Base-by-base conservation (phyloP, 306 rosid species). In the Dalbergia cochinchinensis region DNA sequence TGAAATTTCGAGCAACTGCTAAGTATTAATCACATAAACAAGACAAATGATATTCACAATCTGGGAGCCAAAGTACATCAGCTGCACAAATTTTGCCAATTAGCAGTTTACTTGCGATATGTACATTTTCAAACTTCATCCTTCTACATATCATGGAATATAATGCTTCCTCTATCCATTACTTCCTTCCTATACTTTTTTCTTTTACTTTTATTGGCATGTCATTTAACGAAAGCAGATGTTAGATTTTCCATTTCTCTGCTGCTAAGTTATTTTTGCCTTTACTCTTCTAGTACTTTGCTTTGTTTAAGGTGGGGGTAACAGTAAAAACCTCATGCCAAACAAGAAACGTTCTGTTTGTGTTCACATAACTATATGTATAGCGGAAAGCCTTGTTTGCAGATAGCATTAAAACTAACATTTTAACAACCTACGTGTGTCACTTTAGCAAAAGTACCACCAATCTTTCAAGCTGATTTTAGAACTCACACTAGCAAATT, bases 91-190 rank as follows among this genome's bases (percentile, higher is more conserved):
- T 51, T 44, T 64, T 57, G 68, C 9, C 53, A 33, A 44, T 64
- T 63, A 65, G 39, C 64, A 71, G 48, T 77, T 65, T 7, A 62
- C 22, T 54, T 62, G 65, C 35, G 51, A 62, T 37, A 44, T 14
- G 69, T 69, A 35, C 44, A 18, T 31, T 35, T 51, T 31, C 73
- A 76, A 41, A 67, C 57, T 59, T 58, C 64, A 74, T 31, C 57
- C 39, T 57, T 69, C 71, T 19, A 74, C 20, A 37, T 42, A 42
- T 62, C 66, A 79, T 79, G 78, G 51, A 54, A 54, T 71, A 62
- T 74, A 63, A 42, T 4, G 53, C 53, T 47, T 11, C 53, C 15
- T 47, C 53, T 5, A 11, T 47, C 12, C 53, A 47, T 47, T 47
- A 11, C 5, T 47, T 47, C 53, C 41, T 37, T 37, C 41, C 0